A percentile compares a stretch with the other conserved stretches of the same genome.
Conservation (phyloP, 139 green algal genomes). For the Trebouxia sp. region DNA sequence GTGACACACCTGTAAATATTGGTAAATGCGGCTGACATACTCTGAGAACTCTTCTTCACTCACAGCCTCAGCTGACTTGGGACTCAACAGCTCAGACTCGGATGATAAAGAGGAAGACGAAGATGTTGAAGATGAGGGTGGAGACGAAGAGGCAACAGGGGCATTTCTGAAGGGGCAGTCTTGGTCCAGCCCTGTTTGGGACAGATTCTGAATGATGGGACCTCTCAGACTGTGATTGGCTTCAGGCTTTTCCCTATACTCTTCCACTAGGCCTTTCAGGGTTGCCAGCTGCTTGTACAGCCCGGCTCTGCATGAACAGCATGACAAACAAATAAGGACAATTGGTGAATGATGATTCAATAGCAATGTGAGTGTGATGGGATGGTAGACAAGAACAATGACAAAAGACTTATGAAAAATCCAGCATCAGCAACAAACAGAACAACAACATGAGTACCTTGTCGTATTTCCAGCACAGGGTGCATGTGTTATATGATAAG, state of each 20-base stretch:
- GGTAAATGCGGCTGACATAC: constrained; percentile 77
- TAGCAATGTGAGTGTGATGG: no score
- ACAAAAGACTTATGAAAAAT: no score
- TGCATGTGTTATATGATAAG: no score
- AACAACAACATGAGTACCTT: no score
- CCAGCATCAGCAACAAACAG: no score
- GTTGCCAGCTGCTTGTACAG: constrained; percentile 95
- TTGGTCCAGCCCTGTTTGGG: constrained; percentile 56
- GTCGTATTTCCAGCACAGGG: no score
- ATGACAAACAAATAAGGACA: constrained; percentile 14
- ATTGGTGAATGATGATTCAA: no score
- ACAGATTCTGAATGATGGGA: constrained; percentile 59
- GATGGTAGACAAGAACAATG: no score
- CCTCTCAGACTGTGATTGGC: constrained; percentile 35
- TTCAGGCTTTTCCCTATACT: constrained; percentile 75
- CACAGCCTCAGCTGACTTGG: constrained; percentile 53
- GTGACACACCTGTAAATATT: constrained; percentile 75
- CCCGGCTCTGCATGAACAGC: constrained; percentile 55
- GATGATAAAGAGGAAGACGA: no score
- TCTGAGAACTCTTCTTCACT: constrained; percentile 57
- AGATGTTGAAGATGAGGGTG: no score
- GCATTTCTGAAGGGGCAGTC: constrained; percentile 69
- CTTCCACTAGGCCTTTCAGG: constrained; percentile 77
- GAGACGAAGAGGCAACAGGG: neutral
- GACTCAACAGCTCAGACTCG: constrained; percentile 35